Evolutionary conservation across 2,329 filamentous ascomycete genomes (phyloP), one percentile per base, ranked within the genome.

Genomic region (Talaromyces piceae): DNA sequence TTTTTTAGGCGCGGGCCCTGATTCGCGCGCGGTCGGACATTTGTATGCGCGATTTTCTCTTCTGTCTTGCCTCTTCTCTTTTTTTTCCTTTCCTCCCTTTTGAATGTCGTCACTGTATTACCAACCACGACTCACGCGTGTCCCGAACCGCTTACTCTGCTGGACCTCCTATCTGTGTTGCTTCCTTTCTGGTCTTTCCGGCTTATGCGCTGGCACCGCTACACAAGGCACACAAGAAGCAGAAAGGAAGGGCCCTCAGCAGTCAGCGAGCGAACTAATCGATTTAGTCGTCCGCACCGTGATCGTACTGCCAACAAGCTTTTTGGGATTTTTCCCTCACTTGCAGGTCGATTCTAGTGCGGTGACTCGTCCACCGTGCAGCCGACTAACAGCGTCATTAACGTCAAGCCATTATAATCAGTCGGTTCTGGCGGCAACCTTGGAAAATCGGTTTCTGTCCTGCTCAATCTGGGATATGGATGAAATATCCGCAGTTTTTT

Each of bases 1-100:
- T 41, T 39, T 45, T 50, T 25, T 22, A 48, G 47, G 39, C 31
- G 49, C 45, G 31, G 50, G 37, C 22, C 39, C 39, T 41, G 39
- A 41, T 41, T 41, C 45, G 45, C n/a, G 45, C 28, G 50, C 45
- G 50, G 45, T 51, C 50, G 50, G 45, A 52, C 50, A 39, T 52
- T 52, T 52, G 50, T 52, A 52, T 52, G 50, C 50, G 50, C 50
- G 50, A 52, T 52, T 52, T 52, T 52, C 37, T 27, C n/a, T n/a
- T 20, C 28, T 41, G 16, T 33, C 30, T 33, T 33, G 13, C 8
- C 16, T 33, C 16, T 5, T 33, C n/a, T n/a, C n/a, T n/a, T n/a
- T 52, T 52, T 44, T 27, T 20, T n/a, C 25, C 28, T 41, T 22
- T 33, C 30, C 16, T 33, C 16, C 8, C 16, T 33, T 33, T 5